Percentiles rank a stretch among this genome's conserved stretches.
These are phyloP conservation scores for Neofusicoccum kwambonambiense DNA, from an alignment of 2,329 filamentous ascomycete species.

Conservation along the genomic window DNA sequence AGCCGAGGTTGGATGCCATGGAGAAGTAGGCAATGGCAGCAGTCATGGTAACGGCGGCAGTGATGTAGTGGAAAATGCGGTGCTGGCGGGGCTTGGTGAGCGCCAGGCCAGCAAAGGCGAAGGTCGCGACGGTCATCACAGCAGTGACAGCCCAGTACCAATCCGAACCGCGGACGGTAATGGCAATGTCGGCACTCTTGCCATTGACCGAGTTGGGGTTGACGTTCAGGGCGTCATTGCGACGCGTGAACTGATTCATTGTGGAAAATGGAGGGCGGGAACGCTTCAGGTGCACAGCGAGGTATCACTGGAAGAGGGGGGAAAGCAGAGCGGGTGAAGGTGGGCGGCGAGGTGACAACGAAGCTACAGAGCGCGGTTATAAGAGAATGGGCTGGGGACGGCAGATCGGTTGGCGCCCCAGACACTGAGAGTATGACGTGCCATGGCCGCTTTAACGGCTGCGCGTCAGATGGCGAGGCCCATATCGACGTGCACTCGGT, in stretches of 20 bases:
- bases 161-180: constrained; percentile 60
- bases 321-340: background rate
- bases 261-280: background rate
- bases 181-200: constrained; percentile 52
- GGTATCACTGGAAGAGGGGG: background rate
- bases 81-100: constrained; percentile 55
- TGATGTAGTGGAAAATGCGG: constrained; percentile 65
- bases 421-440: background rate
- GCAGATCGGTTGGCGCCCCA: background rate
- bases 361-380: background rate
- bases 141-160: constrained; percentile 64
- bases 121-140: constrained; percentile 56
- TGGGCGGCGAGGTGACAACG: background rate
- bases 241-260: constrained; percentile 4
- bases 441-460: constrained; percentile 1
- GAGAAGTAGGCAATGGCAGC: constrained; percentile 64
- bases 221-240: constrained; percentile 48
- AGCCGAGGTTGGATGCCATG: constrained; percentile 66
- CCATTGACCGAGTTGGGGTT: constrained; percentile 50
- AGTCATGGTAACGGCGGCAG: constrained; percentile 57
- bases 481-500: background rate
- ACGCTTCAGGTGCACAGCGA: background rate
- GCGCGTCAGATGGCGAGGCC: background rate
- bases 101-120: constrained; percentile 54
- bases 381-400: background rate